Evolutionary conservation across 352 stramenopile species (phyloP), one percentile per base, ranked within the genome.

Genomic region (Globisporangium yorkense): DNA sequence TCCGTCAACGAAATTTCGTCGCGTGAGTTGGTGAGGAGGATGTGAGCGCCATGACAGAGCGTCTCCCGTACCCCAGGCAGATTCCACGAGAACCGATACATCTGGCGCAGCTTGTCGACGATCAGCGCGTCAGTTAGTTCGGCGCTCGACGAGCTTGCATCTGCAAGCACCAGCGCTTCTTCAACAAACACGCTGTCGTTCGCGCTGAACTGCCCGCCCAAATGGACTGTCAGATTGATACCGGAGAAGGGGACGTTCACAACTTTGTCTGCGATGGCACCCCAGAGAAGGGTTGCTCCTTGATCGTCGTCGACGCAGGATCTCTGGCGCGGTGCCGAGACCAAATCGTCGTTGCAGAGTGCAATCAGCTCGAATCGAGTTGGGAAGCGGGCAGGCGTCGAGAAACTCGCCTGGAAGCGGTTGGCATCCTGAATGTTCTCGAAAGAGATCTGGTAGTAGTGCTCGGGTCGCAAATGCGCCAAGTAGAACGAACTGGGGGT

Each of bases 401-500:
- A 76, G 40, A 89, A 92, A 35, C 68, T 83, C 10, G 68, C 74
- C 40, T 59, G 54, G 49, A 74, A 75, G 18, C 61, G 43, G 3
- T 72, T 48, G 15, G 73, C 24, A 7, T 68, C 37, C 21, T 86
- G 67, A 27, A 94, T 72, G 39, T 74, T 80, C 20, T 51, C 51
- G 46, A 84, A 80, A n/a, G 50, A 57, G 3, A 89, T 58, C 15
- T 69, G 65, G 49, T 90, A 94, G 40, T 75, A 76, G 33, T 87
- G 75, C 9, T 79, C 80, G 0, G 80, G 50, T 1, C 69, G 59
- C 44, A 94, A 56, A n/a, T 83, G 76, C 35, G 81, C 77, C 10
- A 87, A 65, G 49, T 76, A 76, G 56, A 94, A 94, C 8, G 78
- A 74, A 20, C 83, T 74, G 0, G 80, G 78, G 46, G 67, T 67